Evolutionary conservation across 768 basidiomycete species (phyloP).

Genomic region (Russula sp.): DNA sequence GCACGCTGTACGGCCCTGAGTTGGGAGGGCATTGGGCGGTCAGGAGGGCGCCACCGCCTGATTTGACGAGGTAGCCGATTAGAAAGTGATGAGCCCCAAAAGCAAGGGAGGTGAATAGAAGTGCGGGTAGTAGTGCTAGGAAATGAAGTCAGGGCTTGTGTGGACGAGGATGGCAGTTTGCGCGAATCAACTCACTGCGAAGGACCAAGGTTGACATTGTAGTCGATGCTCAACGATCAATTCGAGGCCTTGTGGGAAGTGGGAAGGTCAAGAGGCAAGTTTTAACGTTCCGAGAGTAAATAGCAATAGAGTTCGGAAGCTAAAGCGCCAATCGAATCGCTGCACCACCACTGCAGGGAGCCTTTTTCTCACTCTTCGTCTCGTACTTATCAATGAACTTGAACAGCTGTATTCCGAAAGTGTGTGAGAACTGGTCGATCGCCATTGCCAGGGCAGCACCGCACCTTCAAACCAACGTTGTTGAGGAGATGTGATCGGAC

Average conservation of each 20-base stretch:
- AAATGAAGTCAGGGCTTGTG: background rate
- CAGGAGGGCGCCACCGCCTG: slow-evolving; percentile 9
- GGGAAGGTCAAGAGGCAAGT: too few relatives aligned
- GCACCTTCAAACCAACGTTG: too few relatives aligned
- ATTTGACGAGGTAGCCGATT: slow-evolving; percentile 12
- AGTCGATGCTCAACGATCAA: background rate
- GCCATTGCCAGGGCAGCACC: too few relatives aligned
- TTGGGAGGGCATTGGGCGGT: slow-evolving; percentile 9
- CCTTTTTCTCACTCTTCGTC: too few relatives aligned
- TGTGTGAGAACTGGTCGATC: too few relatives aligned
- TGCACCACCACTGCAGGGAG: too few relatives aligned
- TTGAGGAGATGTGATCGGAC: too few relatives aligned
- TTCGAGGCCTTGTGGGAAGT: background rate
- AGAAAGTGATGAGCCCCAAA: slow-evolving; percentile 10
- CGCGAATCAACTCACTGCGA: slow-evolving; percentile 1
- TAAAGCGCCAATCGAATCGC: too few relatives aligned
- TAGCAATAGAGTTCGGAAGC: too few relatives aligned
- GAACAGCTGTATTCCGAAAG: too few relatives aligned
- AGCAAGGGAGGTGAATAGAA: slow-evolving; percentile 13
- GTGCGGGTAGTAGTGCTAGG: slow-evolving; percentile 8
- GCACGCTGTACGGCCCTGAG: slow-evolving; percentile 10
- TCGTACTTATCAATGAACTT: too few relatives aligned
- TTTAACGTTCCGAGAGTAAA: too few relatives aligned
- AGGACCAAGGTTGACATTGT: background rate
- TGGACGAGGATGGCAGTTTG: background rate